Base-by-base conservation (phyloP, 176 grass and related monocot species). In the Eleusine coracana region DNA sequence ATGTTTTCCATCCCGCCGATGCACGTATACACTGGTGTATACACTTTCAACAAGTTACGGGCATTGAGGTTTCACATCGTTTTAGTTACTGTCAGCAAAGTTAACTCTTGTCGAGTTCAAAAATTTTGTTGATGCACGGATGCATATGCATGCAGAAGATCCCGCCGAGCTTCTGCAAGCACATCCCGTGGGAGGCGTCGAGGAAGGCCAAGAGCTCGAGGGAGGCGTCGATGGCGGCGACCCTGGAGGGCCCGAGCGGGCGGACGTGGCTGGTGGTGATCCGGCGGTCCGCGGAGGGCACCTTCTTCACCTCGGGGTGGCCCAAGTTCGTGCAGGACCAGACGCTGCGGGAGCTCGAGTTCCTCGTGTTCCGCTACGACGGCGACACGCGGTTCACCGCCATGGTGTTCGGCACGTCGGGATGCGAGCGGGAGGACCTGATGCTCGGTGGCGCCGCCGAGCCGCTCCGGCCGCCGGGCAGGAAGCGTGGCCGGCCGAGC, bases 121-220 rank as follows among this genome's bases (percentile, higher is more conserved):
- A 34, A 34, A 34, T 2, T 34, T 34, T 34, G 31, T 34, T 34
- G 31, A 62, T 27, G 23, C 21, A 25, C n/a, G 9, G 0, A 4
- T 10, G 3, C 2, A n/a, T 73, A 55, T 80, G 52, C 27, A 74
- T 61, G 90, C 84, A 98, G 92, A 98, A 87, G 54, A 93, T 98
- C 64, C 92, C 92, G 25, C 89, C 92, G 9, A 90, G 91, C 66
- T 98, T 98, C 65, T 78, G 92, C 81, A 90, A 95, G 82, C 87
- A 93, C 68, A 88, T 98, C 66, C 86, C 82, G 3, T 85, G 76
- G 65, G 90, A 85, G 50, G 68, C 79, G 45, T 83, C 85, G 3
- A 82, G 58, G 65, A 93, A 71, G 20, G 63, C 85, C 58, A 85
- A 73, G 84, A 69, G 52, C 36, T 42, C 72, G 15, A 84, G 67